Base-by-base conservation (phyloP, 2,329 filamentous ascomycete genomes). In the Thelonectria rubi region DNA sequence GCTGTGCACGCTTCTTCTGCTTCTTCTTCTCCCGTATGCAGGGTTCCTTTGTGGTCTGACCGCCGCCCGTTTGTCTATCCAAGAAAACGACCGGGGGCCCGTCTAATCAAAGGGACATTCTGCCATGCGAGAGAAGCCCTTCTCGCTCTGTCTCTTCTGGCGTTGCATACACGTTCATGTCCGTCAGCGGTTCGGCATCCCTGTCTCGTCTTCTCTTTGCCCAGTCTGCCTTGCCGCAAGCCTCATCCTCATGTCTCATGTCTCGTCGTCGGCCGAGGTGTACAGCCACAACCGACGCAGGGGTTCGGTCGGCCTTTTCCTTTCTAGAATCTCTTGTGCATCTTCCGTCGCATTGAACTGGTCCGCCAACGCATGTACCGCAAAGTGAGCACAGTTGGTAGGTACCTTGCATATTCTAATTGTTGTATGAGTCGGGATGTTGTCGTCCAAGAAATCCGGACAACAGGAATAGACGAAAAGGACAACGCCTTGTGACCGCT, bases 1-100 rank as follows among this genome's bases (percentile, higher is more conserved):
- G 58, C 58, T 54, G 58, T 61, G 58, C 58, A 61, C 24, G 3
- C 8, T 15, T 30, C 8, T 15, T 26, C 14, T 43, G n/a, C 14
- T 17, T 20, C 9, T 17, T 43, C 17, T 32, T 43, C 48, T 21
- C 12, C 39, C 40, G 5, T 9, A 2, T 47, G 26, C 58, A 53
- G 39, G 58, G 58, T 56, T 26, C 58, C 48, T 49, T 61, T 56
- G 48, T 53, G 48, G 48, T 61, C 58, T 61, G 53, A 61, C 53
- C 26, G 26, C 26, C 26, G 26, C 26, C 26, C 26, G 26, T 30
- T 30, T 30, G 26, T 30, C 7, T 30, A 8, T 30, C 4, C 24
- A 7, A 24, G n/a, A n/a, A n/a, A n/a, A n/a, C n/a, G n/a, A n/a
- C n/a, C n/a, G n/a, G 10, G 42, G 9, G 11, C 11, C 37, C 37